A percentile compares a stretch with the other conserved stretches of the same genome.
These are phyloP conservation scores for Albatrellus ellisii DNA, from an alignment of 768 basidiomycete genomes.

Conservation along the genomic window DNA sequence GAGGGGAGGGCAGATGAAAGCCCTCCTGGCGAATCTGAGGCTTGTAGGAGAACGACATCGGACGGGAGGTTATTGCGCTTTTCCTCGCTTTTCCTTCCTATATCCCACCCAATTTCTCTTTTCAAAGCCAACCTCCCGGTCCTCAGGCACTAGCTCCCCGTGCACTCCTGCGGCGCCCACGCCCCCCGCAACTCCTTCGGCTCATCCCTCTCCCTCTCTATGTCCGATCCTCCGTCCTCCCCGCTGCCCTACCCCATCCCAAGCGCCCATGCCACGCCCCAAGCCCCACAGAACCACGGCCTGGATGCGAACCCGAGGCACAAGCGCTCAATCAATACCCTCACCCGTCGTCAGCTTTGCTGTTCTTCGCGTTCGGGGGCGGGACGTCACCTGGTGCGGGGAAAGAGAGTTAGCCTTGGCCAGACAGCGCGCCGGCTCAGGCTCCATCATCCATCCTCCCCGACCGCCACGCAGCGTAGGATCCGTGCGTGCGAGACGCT, in stretches of 20 bases:
- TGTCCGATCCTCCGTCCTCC: neutral
- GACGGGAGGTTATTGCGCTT: neutral
- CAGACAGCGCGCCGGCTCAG: too few species aligned
- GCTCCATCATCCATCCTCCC: too few species aligned
- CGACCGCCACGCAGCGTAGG: too few species aligned
- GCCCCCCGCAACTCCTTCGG: neutral
- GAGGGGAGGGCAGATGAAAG: constrained; percentile 47
- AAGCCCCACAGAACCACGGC: too few species aligned
- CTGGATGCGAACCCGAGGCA: too few species aligned
- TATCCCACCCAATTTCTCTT: neutral
- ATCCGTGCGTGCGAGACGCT: too few species aligned
- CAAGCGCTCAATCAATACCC: too few species aligned
- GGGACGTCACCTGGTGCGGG: too few species aligned
- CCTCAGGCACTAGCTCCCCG: neutral
- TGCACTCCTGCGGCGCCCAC: neutral
- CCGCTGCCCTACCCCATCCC: neutral
- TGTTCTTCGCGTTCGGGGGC: too few species aligned
- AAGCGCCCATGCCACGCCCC: too few species aligned
- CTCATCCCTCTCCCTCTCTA: neutral
- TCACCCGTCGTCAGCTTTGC: too few species aligned
- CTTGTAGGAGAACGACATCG: constrained; percentile 32
- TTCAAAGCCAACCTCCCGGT: neutral
- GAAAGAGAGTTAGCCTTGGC: too few species aligned
- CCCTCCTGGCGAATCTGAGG: constrained; percentile 61
- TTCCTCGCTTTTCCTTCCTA: neutral